A percentile compares a stretch with the other conserved stretches of the same genome.
These are phyloP conservation scores for Colletotrichum endophyticum DNA, from an alignment of 2,329 filamentous ascomycete species.

Conservation along the genomic window DNA sequence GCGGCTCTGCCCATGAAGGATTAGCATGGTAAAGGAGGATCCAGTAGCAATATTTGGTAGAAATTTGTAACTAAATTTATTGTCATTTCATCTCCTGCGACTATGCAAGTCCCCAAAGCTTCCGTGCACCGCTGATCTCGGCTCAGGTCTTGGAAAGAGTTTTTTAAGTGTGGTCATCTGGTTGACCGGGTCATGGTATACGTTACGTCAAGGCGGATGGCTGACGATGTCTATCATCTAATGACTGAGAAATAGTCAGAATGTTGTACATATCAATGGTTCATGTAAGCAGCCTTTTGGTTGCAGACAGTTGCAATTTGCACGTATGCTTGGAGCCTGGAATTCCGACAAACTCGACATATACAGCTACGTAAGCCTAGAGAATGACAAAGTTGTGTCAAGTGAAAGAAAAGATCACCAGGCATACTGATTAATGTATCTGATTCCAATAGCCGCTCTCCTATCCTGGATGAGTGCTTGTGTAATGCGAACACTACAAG, in stretches of 20 bases:
- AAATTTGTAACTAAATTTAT: background rate
- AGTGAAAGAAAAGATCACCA: background rate
- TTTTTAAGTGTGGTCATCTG: too few species aligned
- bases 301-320: background rate
- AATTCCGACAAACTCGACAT: background rate
- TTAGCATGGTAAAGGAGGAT: background rate
- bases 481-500: background rate
- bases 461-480: rapidly evolving
- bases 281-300: background rate
- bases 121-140: background rate
- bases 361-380: background rate
- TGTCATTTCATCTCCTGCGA: background rate
- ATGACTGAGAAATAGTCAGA: rapidly evolving
- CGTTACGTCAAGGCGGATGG: background rate
- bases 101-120: background rate
- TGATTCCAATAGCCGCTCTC: rapidly evolving
- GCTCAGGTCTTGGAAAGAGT: background rate
- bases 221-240: background rate
- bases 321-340: background rate
- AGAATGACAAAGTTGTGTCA: background rate
- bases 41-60: background rate
- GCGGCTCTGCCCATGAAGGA: background rate
- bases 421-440: background rate
- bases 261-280: background rate
- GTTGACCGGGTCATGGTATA: background rate